Percentiles rank a stretch among this genome's conserved stretches.
These are phyloP conservation scores for Paraleonurus japonicus DNA, from an alignment of 257 asterid genomes.

Conservation along the genomic window DNA sequence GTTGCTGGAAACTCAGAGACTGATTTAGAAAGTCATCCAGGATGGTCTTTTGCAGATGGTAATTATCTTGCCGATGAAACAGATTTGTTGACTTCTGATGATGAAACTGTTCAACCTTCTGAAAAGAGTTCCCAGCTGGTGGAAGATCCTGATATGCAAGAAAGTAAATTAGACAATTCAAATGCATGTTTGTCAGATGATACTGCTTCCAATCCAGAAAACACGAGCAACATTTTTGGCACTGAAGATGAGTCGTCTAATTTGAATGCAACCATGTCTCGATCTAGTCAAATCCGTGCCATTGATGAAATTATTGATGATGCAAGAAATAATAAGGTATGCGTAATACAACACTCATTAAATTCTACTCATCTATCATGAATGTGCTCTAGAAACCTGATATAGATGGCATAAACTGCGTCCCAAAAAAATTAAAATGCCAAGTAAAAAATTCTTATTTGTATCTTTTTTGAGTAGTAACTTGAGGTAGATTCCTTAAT, in stretches of 20 bases:
- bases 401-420: background rate
- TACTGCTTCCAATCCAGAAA: conserved; percentile 28
- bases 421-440: background rate
- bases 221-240: conserved; percentile 21
- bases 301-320: conserved; percentile 55
- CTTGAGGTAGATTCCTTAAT: background rate
- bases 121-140: conserved; percentile 30
- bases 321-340: conserved; percentile 80
- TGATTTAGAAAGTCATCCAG: conserved; percentile 17
- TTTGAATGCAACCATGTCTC: conserved; percentile 38
- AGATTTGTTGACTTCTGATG: conserved; percentile 18
- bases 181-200: conserved; percentile 27
- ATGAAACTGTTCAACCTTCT: conserved; percentile 9
- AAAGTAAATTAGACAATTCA: conserved; percentile 25
- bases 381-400: conserved; percentile 6
- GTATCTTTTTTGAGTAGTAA: background rate
- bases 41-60: conserved; percentile 15
- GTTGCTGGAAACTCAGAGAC: conserved; percentile 16
- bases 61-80: conserved; percentile 11
- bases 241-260: conserved; percentile 28
- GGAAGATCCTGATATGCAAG: conserved; percentile 30
- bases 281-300: conserved; percentile 46
- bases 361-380: background rate
- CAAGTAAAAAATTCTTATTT: too few relatives aligned
- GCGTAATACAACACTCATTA: background rate